Evolutionary conservation across 208 protist species (phyloP), one percentile per base, ranked within the genome.

Genomic region (Trypanosoma rangeli): DNA sequence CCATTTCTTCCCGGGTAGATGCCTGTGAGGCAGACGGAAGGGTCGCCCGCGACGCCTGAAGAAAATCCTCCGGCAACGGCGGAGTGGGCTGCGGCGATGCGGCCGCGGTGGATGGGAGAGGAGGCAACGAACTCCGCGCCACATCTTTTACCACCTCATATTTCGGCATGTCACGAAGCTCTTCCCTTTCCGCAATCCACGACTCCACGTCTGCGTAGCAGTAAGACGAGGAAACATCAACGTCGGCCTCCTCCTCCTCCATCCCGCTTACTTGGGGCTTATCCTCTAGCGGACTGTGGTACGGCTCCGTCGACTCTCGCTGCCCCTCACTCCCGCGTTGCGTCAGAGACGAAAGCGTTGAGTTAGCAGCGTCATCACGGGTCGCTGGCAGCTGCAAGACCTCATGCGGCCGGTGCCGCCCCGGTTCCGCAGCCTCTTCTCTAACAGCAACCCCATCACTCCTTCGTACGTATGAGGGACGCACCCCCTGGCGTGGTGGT

Each of bases 1-100:
- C 13, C 88, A 96, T 94, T 55, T 96, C 91, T 9, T 63, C 74
- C 24, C 83, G 72, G 9, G 87, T 80, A 5, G 76, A 80, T 44
- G 70, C 58, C 24, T 24, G 74, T 31, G 57, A 69, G 58, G 56
- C 48, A 48, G 18, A n/a, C 65, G 56, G 61, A 48, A 35, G 58
- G 37, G 31, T 60, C 55, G 64, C 60, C 57, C 61, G 49, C 64
- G 70, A 62, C 22, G 82, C 64, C 53, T 80, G 64, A 22, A 78
- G 76, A 65, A 92, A 89, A 48, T 90, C 83, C 42, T 86, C 75
- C 44, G 85, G 84, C n/a, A 72, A 71, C 10, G 77, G 79, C 20
- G 74, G 46, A 0, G 54, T 18, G 10, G 57, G 39, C 35, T 42
- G 49, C 20, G 12, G 48, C 24, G 7, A 22, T 37, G 49, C 24